Base-by-base conservation (phyloP, 2,329 filamentous ascomycete species). In the Ophiocordyceps camponoti-saundersi region DNA sequence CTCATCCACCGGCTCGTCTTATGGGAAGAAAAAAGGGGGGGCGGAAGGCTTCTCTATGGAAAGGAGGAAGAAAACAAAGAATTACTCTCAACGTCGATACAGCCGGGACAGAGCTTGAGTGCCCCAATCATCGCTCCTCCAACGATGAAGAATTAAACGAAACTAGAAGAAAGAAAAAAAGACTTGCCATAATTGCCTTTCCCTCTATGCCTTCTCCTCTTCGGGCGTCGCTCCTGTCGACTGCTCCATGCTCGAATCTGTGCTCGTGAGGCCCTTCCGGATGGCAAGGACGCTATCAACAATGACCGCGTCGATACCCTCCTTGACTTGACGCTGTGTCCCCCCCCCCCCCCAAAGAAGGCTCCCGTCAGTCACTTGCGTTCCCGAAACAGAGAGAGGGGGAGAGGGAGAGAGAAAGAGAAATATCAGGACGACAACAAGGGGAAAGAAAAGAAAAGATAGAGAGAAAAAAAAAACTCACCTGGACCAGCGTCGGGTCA, bases 261-360 rank as follows among this genome's bases (percentile, higher is more conserved):
- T 54, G 43, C 51, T 61, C 4, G 85, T 92, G 50, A 98, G 72
- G 1, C 87, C 90, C 64, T 95, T 88, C 44, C 90, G 80, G 54
- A 98, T 95, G 40, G 86, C 86, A 29, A 96, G 75, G 3, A 98
- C 90, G 51, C 79, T 92, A 61, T 98, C 92, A 15, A 96, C 92
- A 58, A 98, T 98, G 47, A 98, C 90, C 1, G 92, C 92, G 60
- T 98, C 92, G 51, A 98, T 95, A 44, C 92, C 90, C 64, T 95
- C 86, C 47, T 86, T 85, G 11, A 93, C 86, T 80, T 98, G 92
- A 52, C 82, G 69, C 80, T 89, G 59, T 36, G 8, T 4, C 4
- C 5, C 4, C 5, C 8, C 8, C 23, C 23, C 4, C 8, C 8
- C 10, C 32, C 32, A 2, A 11, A 16, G 10, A 10, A 13, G 12